A percentile compares a stretch with the other conserved stretches of the same genome.
Conservation (phyloP, 805 yeast species). For the Scheffersomyces amazonensis region DNA sequence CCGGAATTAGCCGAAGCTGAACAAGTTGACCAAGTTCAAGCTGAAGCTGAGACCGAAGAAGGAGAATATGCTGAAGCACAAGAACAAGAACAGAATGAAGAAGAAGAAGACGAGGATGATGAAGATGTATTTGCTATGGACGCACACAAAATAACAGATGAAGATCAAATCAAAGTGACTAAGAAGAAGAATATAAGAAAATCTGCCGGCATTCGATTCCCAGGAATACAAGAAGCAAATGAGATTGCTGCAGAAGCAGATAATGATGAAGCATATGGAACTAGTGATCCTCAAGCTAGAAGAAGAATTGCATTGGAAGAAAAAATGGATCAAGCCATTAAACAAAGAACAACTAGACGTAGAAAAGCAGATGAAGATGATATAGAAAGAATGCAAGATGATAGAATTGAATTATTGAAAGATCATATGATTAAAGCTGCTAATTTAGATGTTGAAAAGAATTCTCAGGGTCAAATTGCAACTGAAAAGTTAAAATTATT, state of each 20-base stretch:
- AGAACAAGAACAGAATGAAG: background rate
- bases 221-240: background rate
- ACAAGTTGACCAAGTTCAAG: constrained; percentile 6
- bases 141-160: constrained; percentile 17
- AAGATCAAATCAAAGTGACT: constrained; percentile 12
- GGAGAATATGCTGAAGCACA: constrained; percentile 2
- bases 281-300: constrained; percentile 38
- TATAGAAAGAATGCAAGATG: constrained; percentile 93
- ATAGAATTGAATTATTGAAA: constrained; percentile 74
- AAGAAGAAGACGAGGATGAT: constrained; percentile 9
- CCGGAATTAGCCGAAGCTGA: constrained; percentile 1
- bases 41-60: constrained; percentile 15
- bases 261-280: constrained; percentile 8
- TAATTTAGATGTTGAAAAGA: constrained; percentile 62
- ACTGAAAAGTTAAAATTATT: constrained; percentile 74
- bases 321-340: constrained; percentile 72
- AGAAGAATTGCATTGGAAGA: constrained; percentile 79
- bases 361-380: constrained; percentile 87
- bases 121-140: constrained; percentile 22
- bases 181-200: constrained; percentile 28
- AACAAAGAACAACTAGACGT: constrained; percentile 55
- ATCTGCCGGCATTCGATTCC: background rate
- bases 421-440: constrained; percentile 90
- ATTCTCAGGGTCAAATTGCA: constrained; percentile 64
- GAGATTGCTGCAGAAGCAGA: constrained; percentile 10